Conservation (phyloP, 2,329 filamentous ascomycete species). For the Metarhizium rileyi region DNA sequence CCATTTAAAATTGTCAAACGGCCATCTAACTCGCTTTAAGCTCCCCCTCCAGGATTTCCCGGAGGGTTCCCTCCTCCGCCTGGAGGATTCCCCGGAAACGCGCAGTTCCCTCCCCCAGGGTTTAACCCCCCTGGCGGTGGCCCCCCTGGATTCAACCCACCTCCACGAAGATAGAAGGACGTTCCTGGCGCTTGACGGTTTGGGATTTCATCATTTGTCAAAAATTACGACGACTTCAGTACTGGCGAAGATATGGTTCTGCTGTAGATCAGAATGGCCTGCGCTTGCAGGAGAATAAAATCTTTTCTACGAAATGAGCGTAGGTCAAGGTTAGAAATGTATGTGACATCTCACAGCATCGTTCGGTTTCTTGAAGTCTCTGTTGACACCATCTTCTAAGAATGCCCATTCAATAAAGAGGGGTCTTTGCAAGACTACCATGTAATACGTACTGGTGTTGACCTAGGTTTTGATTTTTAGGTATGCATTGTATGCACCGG, state of each 20-base stretch:
- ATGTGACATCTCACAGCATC: conserved; percentile 4
- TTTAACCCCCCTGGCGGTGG: conserved; percentile 21
- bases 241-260: conserved; percentile 5
- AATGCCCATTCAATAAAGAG: not conserved
- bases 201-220: conserved; percentile 13
- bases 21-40: conserved; percentile 26
- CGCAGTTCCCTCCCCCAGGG: conserved; percentile 8
- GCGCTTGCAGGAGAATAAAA: not conserved
- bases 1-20: conserved; percentile 1
- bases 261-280: conserved; percentile 3
- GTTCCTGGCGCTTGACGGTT: conserved; percentile 17
- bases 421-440: not conserved
- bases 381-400: conserved; percentile 6
- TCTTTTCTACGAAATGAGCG: conserved; percentile 1
- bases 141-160: conserved; percentile 63
- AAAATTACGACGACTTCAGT: conserved; percentile 14
- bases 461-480: too few relatives aligned
- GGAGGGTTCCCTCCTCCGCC: conserved; percentile 38
- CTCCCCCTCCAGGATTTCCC: conserved; percentile 41
- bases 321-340: not conserved
- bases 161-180: conserved; percentile 45
- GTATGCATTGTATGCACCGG: not conserved
- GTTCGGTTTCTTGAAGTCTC: conserved; percentile 4
- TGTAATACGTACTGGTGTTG: not conserved
- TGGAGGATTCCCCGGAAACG: conserved; percentile 28